Evolutionary conservation across 768 basidiomycete species (phyloP).

Genomic region (Psilocybe cubensis): DNA sequence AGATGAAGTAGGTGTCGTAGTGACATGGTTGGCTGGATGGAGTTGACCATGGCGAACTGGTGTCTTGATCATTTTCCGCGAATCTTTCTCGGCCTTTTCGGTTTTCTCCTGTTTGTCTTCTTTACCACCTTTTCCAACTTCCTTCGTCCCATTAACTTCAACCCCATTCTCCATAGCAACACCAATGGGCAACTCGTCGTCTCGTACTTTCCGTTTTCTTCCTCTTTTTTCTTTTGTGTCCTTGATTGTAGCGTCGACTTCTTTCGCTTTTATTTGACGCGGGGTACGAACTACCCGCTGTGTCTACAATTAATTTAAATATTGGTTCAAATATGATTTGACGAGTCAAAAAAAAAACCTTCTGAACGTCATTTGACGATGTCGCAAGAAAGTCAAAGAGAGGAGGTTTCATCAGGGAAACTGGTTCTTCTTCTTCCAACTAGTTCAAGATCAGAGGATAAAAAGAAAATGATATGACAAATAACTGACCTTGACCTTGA

Average conservation of each 20-base stretch:
- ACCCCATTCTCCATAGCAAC: conserved; percentile 21
- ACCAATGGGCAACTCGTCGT: conserved; percentile 38
- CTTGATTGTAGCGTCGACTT: conserved; percentile 21
- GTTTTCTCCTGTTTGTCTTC: conserved; percentile 24
- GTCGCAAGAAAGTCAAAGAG: conserved; percentile 19
- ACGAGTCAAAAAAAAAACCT: conserved; percentile 19
- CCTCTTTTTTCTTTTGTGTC: conserved; percentile 40
- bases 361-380: conserved; percentile 21
- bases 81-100: conserved; percentile 27
- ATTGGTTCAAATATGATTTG: background rate
- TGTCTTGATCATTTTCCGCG: conserved; percentile 32
- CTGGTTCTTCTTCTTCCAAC: conserved; percentile 41
- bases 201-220: conserved; percentile 47
- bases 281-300: conserved; percentile 27
- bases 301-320: conserved; percentile 10
- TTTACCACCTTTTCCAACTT: background rate
- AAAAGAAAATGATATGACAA: background rate
- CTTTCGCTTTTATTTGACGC: conserved; percentile 34
- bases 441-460: conserved; percentile 13
- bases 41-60: conserved; percentile 27
- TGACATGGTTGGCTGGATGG: conserved; percentile 17
- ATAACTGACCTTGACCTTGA: conserved; percentile 38
- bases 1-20: conserved; percentile 24
- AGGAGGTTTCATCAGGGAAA: conserved; percentile 14
- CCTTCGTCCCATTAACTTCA: conserved; percentile 13